Percentiles rank a stretch among this genome's conserved stretches.
Evolutionary conservation across 768 basidiomycete genomes (phyloP).

Genomic region (Exidia glandulosa): DNA sequence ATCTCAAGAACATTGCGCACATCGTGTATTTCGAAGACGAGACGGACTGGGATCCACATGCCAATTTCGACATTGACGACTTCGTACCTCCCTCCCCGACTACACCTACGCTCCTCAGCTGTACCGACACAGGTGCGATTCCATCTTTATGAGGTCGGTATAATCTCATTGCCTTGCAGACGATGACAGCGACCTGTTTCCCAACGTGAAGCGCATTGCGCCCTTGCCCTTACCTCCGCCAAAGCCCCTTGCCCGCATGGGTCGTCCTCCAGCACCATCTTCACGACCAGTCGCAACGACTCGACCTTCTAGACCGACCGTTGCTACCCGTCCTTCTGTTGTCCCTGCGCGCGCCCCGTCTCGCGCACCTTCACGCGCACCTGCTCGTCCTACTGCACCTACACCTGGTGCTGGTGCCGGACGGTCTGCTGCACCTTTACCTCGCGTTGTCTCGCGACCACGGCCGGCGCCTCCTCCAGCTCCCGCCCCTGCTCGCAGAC

Average conservation of each 20-base stretch:
- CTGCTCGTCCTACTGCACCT: background rate
- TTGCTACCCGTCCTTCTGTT: background rate
- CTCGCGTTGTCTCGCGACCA: background rate
- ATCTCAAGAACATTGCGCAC: constrained; percentile 25
- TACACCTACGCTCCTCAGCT: background rate
- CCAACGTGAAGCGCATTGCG: background rate
- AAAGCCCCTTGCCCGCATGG: background rate
- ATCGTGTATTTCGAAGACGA: background rate
- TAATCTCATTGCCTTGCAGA: background rate
- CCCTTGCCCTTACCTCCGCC: background rate
- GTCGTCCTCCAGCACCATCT: background rate
- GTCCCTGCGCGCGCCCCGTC: background rate
- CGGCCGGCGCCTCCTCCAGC: background rate
- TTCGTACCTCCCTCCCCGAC: background rate
- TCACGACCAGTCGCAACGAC: background rate
- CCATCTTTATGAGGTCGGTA: background rate
- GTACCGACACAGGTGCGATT: background rate
- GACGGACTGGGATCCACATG: background rate
- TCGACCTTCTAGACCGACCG: background rate
- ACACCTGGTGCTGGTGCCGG: background rate
- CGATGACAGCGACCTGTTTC: background rate
- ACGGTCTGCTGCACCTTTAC: background rate
- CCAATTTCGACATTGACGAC: background rate
- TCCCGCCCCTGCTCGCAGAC: background rate
- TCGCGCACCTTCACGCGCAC: background rate